Percentiles rank a stretch among this genome's conserved stretches.
These are phyloP conservation scores for Candida stauntonica DNA, from an alignment of 805 yeast species.

Conservation along the genomic window DNA sequence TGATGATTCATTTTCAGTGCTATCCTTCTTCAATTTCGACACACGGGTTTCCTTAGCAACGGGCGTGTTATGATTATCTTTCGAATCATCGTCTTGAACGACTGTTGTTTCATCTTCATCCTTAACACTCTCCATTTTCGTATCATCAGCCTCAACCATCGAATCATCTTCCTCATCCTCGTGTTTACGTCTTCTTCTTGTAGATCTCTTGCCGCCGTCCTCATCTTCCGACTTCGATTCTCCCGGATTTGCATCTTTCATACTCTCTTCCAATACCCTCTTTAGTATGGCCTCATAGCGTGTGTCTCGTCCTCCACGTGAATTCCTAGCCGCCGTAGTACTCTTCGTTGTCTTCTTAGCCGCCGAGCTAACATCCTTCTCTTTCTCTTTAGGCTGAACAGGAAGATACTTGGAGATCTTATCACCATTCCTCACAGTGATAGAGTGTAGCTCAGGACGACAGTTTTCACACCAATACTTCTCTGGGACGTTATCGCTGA, in stretches of 20 bases:
- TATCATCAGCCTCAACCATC: conserved; percentile 2
- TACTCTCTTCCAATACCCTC: conserved; percentile 37
- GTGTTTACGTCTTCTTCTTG: conserved; percentile 12
- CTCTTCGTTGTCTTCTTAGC: conserved; percentile 20
- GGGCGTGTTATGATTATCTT: not conserved
- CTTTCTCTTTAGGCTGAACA: conserved; percentile 32
- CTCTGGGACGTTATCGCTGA: conserved; percentile 76
- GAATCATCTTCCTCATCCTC: conserved; percentile 6
- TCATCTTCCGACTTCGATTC: conserved; percentile 10
- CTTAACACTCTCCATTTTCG: not conserved
- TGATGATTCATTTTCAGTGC: conserved; percentile 8
- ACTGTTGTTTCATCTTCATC: too few species aligned
- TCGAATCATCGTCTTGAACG: not conserved
- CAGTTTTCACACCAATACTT: conserved; percentile 94
- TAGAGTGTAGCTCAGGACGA: conserved; percentile 75
- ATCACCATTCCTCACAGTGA: conserved; percentile 43
- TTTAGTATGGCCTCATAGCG: conserved; percentile 39
- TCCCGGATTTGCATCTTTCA: conserved; percentile 30
- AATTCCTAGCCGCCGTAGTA: not conserved
- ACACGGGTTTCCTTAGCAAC: conserved; percentile 2
- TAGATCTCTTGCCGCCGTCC: conserved; percentile 1
- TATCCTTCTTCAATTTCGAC: conserved; percentile 8
- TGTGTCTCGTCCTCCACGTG: conserved; percentile 29
- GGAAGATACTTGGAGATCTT: conserved; percentile 49
- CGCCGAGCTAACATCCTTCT: conserved; percentile 19